Evolutionary conservation across 2,329 filamentous ascomycete species (phyloP).

Genomic region (Cladosporium sp.): DNA sequence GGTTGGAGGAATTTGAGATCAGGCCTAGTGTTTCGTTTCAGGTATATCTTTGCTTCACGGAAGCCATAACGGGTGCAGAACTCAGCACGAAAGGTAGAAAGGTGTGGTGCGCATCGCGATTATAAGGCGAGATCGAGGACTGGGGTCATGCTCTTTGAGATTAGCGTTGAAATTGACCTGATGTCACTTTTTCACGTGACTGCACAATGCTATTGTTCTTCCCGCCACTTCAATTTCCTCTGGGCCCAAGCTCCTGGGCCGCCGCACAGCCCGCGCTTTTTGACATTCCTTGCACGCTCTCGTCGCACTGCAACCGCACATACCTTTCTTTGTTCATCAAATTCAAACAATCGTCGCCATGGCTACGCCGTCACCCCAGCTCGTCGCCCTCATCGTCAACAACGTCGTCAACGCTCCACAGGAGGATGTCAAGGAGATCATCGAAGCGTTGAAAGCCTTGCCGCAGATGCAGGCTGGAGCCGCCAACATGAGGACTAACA

Average conservation of each 20-base stretch:
- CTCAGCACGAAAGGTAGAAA: too few species aligned
- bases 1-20: too few species aligned
- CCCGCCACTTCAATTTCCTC: background rate
- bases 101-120: too few species aligned
- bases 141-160: background rate
- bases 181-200: background rate
- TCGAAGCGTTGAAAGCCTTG: constrained; percentile 3
- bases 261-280: too few species aligned
- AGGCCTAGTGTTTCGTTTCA: too few species aligned
- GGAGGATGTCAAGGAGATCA: constrained; percentile 3
- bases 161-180: background rate
- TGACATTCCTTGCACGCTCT: constrained; percentile 17
- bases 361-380: constrained; percentile 14
- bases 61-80: too few species aligned
- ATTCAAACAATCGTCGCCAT: constrained; percentile 23
- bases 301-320: constrained; percentile 23
- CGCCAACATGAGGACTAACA: constrained; percentile 11
- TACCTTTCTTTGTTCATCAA: constrained; percentile 25
- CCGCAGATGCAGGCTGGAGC: background rate
- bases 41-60: too few species aligned
- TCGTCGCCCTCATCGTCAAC: background rate
- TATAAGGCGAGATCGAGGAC: too few species aligned
- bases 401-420: background rate
- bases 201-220: background rate
- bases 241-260: too few species aligned